Conservation (phyloP, 495 filamentous ascomycete genomes). For the Hyaloscypha variabilis region DNA sequence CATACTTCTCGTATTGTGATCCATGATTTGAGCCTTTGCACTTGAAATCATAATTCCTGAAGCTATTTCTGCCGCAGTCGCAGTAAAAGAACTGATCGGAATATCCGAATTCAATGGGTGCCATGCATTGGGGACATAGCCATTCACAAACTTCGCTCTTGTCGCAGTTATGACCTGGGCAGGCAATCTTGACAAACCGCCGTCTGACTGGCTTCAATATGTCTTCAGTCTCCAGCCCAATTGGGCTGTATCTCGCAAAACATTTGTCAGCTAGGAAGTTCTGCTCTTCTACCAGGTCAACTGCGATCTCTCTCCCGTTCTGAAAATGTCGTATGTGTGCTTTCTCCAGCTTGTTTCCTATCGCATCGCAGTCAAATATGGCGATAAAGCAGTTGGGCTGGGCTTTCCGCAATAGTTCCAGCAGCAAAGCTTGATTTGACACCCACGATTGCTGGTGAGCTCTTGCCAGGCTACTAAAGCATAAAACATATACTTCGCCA, state of each 20-base stretch:
- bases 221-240: slow-evolving; percentile 18
- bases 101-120: slow-evolving; percentile 37
- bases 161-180: slow-evolving; percentile 34
- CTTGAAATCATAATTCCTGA: slow-evolving; percentile 34
- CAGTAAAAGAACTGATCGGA: slow-evolving; percentile 40
- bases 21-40: slow-evolving; percentile 34
- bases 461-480: slow-evolving; percentile 19
- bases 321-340: slow-evolving; percentile 27
- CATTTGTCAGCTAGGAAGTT: slow-evolving; percentile 29
- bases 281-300: slow-evolving; percentile 30
- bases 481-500: slow-evolving; percentile 27
- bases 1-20: slow-evolving; percentile 12
- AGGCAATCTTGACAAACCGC: slow-evolving; percentile 35
- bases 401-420: slow-evolving; percentile 22
- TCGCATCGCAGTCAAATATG: slow-evolving; percentile 33
- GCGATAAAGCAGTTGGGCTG: slow-evolving; percentile 16
- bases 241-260: slow-evolving; percentile 21
- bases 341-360: slow-evolving; percentile 9
- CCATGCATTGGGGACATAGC: slow-evolving; percentile 37
- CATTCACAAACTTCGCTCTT: slow-evolving; percentile 23
- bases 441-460: slow-evolving; percentile 22
- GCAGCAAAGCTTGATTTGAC: slow-evolving; percentile 26
- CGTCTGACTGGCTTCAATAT: slow-evolving; percentile 28
- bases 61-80: slow-evolving; percentile 37
- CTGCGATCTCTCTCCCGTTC: slow-evolving; percentile 11